These are phyloP conservation scores for Lactarius trivialis DNA, from an alignment of 768 basidiomycete species.

Conservation along the genomic window DNA sequence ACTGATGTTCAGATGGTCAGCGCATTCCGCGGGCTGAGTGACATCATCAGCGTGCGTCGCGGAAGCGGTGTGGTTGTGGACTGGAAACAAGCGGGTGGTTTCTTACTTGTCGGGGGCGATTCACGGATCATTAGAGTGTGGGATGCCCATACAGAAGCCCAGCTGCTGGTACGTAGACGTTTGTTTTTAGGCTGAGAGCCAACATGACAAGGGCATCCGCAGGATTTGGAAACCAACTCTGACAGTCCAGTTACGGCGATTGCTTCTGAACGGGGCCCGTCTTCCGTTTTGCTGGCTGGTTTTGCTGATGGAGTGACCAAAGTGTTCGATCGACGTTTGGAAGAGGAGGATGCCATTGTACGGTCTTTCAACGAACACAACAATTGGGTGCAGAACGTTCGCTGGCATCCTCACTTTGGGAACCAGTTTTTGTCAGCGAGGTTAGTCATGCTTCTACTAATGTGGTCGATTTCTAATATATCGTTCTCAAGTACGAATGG, in stretches of 20 bases:
- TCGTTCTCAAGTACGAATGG: slow-evolving; percentile 64
- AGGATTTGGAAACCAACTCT: slow-evolving; percentile 88
- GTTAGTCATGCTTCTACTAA: slow-evolving; percentile 39
- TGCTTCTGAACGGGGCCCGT: slow-evolving; percentile 65
- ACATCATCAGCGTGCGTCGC: slow-evolving; percentile 64
- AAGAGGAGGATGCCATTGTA: slow-evolving; percentile 77
- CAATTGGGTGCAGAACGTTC: slow-evolving; percentile 88
- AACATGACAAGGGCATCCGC: slow-evolving; percentile 7
- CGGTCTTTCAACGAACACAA: slow-evolving; percentile 66
- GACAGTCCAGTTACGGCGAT: slow-evolving; percentile 88
- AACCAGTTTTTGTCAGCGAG: slow-evolving; percentile 80
- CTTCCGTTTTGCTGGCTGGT: slow-evolving; percentile 78
- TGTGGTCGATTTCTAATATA: slow-evolving; percentile 1
- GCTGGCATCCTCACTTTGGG: slow-evolving; percentile 65
- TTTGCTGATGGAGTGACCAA: slow-evolving; percentile 90
- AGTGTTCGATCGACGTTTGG: slow-evolving; percentile 86
- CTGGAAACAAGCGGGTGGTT: slow-evolving; percentile 88
- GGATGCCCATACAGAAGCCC: slow-evolving; percentile 89
- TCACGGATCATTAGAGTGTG: slow-evolving; percentile 83
- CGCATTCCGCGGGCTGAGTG: slow-evolving; percentile 83
- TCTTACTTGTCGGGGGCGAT: slow-evolving; percentile 86
- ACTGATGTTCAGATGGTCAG: slow-evolving; percentile 87
- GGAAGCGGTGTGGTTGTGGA: slow-evolving; percentile 83
- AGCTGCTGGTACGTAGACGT: slow-evolving; percentile 50
- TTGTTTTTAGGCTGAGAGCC: background rate